Conservation (phyloP, 306 rosid genomes). For the Fragaria ananassa region DNA sequence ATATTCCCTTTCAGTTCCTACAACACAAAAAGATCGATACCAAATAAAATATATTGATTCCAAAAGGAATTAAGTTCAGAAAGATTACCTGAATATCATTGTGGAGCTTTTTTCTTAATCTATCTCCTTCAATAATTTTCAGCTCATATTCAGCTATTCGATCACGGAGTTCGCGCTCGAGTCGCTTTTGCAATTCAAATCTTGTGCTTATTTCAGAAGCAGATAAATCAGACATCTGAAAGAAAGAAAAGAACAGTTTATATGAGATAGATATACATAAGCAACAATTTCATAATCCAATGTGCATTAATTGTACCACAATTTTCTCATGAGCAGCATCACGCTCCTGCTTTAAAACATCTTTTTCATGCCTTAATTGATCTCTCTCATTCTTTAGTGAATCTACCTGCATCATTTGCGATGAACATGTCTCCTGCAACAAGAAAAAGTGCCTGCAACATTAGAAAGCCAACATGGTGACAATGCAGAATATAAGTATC, state of each 20-base stretch:
- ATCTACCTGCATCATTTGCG: constrained; percentile 60
- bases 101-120: constrained; percentile 71
- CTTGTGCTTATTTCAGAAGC: constrained; percentile 49
- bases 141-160: constrained; percentile 63
- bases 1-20: constrained; percentile 96
- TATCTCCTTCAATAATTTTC: constrained; percentile 75
- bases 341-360: constrained; percentile 46
- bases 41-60: neutral
- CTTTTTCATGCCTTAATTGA: constrained; percentile 29
- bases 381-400: constrained; percentile 46
- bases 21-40: constrained; percentile 16
- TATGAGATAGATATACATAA: neutral
- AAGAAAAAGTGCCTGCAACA: constrained; percentile 10
- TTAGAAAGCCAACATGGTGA: constrained; percentile 9
- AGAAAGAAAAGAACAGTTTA: neutral
- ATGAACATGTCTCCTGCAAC: constrained; percentile 65
- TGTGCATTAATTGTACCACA: constrained; percentile 42
- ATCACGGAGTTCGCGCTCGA: constrained; percentile 48
- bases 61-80: neutral
- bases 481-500: neutral
- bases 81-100: constrained; percentile 75
- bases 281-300: constrained; percentile 12
- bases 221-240: constrained; percentile 63
- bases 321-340: constrained; percentile 59
- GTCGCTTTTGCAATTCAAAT: constrained; percentile 60